phyloP scores from a whole-genome alignment of 768 basidiomycete species.

The Rhodotorula kratochvilovae region DNA sequence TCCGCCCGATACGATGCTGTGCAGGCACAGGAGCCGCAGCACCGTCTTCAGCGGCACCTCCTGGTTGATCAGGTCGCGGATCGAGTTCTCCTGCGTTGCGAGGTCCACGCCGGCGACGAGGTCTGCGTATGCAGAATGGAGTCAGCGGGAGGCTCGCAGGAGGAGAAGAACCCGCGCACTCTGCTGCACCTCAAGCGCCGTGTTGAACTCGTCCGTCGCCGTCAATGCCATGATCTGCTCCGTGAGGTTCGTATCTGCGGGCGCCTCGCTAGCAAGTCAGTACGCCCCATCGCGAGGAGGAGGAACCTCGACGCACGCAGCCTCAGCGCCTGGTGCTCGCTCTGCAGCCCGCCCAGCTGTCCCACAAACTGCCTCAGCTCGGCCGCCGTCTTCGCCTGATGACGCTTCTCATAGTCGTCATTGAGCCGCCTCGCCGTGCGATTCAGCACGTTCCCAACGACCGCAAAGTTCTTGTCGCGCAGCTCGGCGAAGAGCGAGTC shows the following conservation, averaged over 20 bases:
- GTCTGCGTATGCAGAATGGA: slow-evolving; percentile 54
- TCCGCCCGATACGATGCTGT: slow-evolving; percentile 75
- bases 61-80: slow-evolving; percentile 85
- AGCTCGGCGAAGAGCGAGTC: slow-evolving; percentile 79
- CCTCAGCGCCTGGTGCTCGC: slow-evolving; percentile 80
- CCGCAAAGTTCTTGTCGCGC: slow-evolving; percentile 85
- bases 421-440: slow-evolving; percentile 77
- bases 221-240: slow-evolving; percentile 83
- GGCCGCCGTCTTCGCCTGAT: slow-evolving; percentile 77
- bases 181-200: slow-evolving; percentile 89
- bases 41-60: slow-evolving; percentile 76
- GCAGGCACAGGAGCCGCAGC: slow-evolving; percentile 75
- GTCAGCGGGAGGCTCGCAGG: neutral
- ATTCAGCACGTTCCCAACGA: slow-evolving; percentile 75
- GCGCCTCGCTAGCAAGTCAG: neutral
- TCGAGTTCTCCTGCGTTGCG: slow-evolving; percentile 68
- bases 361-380: slow-evolving; percentile 94
- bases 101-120: slow-evolving; percentile 89
- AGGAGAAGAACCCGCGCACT: slow-evolving; percentile 54
- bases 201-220: slow-evolving; percentile 79
- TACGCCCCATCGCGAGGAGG: neutral
- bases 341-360: slow-evolving; percentile 83
- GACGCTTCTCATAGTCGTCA: slow-evolving; percentile 77
- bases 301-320: slow-evolving; percentile 62
- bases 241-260: slow-evolving; percentile 86